phyloP scores from a whole-genome alignment of 306 rosid genomes.

The Begonia peltatifolia region DNA sequence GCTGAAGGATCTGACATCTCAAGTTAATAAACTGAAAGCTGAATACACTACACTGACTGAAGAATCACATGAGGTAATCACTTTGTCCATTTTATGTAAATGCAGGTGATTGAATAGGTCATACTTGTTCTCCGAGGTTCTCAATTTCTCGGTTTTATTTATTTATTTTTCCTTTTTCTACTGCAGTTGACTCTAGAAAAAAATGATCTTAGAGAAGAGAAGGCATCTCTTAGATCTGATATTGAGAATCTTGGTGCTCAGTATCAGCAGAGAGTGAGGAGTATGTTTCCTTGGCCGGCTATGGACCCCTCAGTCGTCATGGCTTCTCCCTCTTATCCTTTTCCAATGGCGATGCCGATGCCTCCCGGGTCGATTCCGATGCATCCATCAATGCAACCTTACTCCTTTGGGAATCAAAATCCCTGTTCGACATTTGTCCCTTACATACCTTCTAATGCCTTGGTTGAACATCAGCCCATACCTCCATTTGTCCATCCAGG shows the following conservation, averaged over 20 bases:
- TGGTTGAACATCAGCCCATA: conserved; percentile 45
- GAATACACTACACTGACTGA: conserved; percentile 57
- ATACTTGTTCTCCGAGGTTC: no score
- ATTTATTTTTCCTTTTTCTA: background rate
- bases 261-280: conserved; percentile 24
- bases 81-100: background rate
- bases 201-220: conserved; percentile 91
- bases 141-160: background rate
- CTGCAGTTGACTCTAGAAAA: conserved; percentile 53
- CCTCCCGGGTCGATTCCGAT: conserved; percentile 27
- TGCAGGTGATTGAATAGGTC: no score
- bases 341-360: conserved; percentile 27
- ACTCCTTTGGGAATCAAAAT: conserved; percentile 19
- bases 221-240: conserved; percentile 57
- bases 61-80: conserved; percentile 65
- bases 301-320: conserved; percentile 26
- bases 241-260: conserved; percentile 42
- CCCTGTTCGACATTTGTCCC: conserved; percentile 60
- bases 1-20: conserved; percentile 54
- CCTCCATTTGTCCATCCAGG: conserved; percentile 43
- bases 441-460: conserved; percentile 41
- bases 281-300: conserved; percentile 27
- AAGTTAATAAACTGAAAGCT: conserved; percentile 50
- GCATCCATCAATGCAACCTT: conserved; percentile 36
- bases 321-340: conserved; percentile 32